phyloP scores from a whole-genome alignment of 805 yeast species.

The Lipomyces lipofer region DNA sequence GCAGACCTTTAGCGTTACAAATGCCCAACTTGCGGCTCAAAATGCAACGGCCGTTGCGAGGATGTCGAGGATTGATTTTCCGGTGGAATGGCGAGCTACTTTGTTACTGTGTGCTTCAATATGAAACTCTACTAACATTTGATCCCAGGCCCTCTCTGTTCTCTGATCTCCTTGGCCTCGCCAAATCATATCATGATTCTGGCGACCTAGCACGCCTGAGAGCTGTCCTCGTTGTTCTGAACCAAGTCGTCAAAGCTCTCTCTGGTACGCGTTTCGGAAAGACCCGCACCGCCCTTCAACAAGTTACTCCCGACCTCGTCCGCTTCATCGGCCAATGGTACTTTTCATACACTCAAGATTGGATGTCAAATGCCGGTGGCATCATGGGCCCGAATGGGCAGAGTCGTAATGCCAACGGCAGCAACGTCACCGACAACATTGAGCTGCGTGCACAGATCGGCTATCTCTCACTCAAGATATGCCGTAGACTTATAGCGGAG shows the following conservation, averaged over 20 bases:
- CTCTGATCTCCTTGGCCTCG: conserved; percentile 48
- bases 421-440: background rate
- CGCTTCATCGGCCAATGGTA: conserved; percentile 64
- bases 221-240: conserved; percentile 65
- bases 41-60: conserved; percentile 80
- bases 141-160: conserved; percentile 59
- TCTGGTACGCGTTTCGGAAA: conserved; percentile 81
- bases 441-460: conserved; percentile 62
- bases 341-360: conserved; percentile 56
- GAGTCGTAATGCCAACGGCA: background rate
- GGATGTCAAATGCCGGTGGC: conserved; percentile 43
- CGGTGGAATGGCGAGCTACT: conserved; percentile 62
- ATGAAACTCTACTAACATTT: background rate
- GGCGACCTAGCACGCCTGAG: conserved; percentile 51
- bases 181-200: conserved; percentile 45
- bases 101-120: background rate
- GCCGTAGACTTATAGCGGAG: conserved; percentile 62
- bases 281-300: conserved; percentile 73
- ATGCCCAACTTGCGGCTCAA: conserved; percentile 73
- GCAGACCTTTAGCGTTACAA: conserved; percentile 62
- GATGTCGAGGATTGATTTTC: conserved; percentile 82
- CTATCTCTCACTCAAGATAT: conserved; percentile 71
- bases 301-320: conserved; percentile 63
- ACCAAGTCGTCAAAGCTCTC: conserved; percentile 74
- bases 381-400: conserved; percentile 42